These are phyloP conservation scores for Podospora appendiculata DNA, from an alignment of 495 filamentous ascomycete genomes.

Conservation along the genomic window DNA sequence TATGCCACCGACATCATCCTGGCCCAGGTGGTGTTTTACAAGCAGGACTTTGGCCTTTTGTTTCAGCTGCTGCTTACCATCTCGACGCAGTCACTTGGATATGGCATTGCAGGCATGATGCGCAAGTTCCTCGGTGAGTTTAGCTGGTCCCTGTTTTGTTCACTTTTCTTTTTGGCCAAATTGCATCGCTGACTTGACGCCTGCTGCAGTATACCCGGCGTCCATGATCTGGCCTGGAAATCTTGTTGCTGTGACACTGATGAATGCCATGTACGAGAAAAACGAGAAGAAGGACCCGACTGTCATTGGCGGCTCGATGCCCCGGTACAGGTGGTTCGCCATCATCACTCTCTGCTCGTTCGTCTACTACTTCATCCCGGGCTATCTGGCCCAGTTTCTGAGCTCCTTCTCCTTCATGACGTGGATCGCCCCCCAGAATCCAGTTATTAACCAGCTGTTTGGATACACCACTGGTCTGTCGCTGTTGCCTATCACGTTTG, in stretches of 20 bases:
- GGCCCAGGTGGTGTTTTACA: conserved; percentile 58
- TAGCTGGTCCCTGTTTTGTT: not conserved
- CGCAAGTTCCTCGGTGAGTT: conserved; percentile 35
- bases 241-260: conserved; percentile 56
- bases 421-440: conserved; percentile 53
- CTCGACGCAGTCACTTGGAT: conserved; percentile 66
- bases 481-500: conserved; percentile 53
- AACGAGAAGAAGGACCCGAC: conserved; percentile 35
- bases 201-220: conserved; percentile 45
- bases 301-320: conserved; percentile 47
- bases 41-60: conserved; percentile 56
- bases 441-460: conserved; percentile 63
- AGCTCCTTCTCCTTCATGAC: conserved; percentile 55
- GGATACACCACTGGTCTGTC: conserved; percentile 56
- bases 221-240: conserved; percentile 72
- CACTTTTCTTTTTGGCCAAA: not conserved
- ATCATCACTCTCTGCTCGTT: conserved; percentile 42
- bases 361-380: conserved; percentile 55
- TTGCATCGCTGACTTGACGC: not conserved
- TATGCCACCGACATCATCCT: conserved; percentile 65
- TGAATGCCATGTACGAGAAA: conserved; percentile 64
- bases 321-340: conserved; percentile 52
- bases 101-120: conserved; percentile 65
- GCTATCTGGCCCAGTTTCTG: conserved; percentile 49
- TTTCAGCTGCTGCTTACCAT: conserved; percentile 64